A percentile compares a stretch with the other conserved stretches of the same genome.
phyloP scores from a whole-genome alignment of 1,284 basidiomycete genomes.

The Sporisorium sorghi region DNA sequence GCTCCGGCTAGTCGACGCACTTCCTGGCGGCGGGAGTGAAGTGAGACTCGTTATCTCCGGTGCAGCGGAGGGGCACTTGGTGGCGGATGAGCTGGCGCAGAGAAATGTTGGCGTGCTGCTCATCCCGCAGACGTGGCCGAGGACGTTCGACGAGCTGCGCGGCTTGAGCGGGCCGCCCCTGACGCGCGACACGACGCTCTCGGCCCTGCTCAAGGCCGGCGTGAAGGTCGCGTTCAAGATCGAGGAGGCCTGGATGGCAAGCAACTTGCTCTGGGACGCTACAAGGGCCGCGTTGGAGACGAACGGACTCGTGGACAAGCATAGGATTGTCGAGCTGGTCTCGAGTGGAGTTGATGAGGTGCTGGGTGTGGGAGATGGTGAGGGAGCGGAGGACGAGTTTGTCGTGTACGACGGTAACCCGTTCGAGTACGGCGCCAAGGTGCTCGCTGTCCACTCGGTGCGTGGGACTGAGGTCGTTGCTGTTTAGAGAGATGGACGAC shows the following conservation, averaged over 20 bases:
- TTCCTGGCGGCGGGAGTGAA: too few species aligned
- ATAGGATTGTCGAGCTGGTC: conserved; percentile 75
- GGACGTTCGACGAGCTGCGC: conserved; percentile 78
- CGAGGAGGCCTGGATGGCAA: conserved; percentile 74
- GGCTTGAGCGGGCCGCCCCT: conserved; percentile 82
- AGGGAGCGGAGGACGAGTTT: conserved; percentile 71
- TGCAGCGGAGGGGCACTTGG: conserved; percentile 79
- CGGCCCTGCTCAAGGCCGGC: conserved; percentile 76
- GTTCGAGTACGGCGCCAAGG: conserved; percentile 76
- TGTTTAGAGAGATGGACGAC: too few species aligned
- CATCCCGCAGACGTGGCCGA: conserved; percentile 76
- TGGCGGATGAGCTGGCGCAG: conserved; percentile 76
- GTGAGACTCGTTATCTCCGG: conserved; percentile 76
- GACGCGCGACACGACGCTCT: conserved; percentile 76
- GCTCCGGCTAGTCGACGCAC: conserved; percentile 78
- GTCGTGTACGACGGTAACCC: conserved; percentile 76
- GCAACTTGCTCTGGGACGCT: conserved; percentile 79
- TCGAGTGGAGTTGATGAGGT: conserved; percentile 77
- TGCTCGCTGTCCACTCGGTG: conserved; percentile 72
- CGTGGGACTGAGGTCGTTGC: conserved; percentile 43
- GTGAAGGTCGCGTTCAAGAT: conserved; percentile 82
- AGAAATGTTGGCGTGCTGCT: conserved; percentile 81
- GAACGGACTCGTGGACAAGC: conserved; percentile 70
- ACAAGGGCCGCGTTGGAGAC: conserved; percentile 54
- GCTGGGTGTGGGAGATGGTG: conserved; percentile 71